Evolutionary conservation across 2,329 filamentous ascomycete genomes (phyloP).

Genomic region (Phoma sp.): DNA sequence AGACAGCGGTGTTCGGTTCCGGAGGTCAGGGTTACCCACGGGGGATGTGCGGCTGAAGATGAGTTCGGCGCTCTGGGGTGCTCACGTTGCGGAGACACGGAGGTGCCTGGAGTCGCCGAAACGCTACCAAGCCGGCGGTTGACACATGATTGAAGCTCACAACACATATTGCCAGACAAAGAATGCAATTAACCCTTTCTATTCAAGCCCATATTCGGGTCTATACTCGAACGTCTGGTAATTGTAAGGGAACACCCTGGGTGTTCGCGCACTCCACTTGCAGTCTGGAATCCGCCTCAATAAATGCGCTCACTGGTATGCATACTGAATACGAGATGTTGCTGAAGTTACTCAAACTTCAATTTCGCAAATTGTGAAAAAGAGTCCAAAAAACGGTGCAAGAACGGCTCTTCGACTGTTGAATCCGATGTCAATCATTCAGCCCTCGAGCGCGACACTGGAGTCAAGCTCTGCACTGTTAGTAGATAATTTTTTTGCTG

Average conservation of each 20-base stretch:
- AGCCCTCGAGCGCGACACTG: not conserved
- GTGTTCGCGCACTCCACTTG: not conserved
- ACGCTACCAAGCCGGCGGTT: slow-evolving; percentile 38
- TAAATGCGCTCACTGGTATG: not conserved
- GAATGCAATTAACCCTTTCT: slow-evolving; percentile 25
- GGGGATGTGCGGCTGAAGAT: slow-evolving; percentile 1
- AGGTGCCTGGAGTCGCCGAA: slow-evolving; percentile 39
- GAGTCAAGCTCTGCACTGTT: not conserved
- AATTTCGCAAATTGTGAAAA: not conserved
- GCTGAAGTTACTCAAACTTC: not conserved
- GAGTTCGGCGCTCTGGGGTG: slow-evolving; percentile 7
- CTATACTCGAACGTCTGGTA: slow-evolving; percentile 14
- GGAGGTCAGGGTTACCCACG: not conserved
- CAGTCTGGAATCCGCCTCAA: slow-evolving; percentile 10
- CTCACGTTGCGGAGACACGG: slow-evolving; percentile 38
- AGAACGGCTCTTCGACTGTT: no score
- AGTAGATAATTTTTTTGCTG: not conserved
- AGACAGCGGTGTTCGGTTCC: not conserved
- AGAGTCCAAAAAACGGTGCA: not conserved
- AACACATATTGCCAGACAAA: slow-evolving; percentile 31
- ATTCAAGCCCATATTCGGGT: slow-evolving; percentile 35
- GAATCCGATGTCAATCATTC: not conserved
- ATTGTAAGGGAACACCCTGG: slow-evolving; percentile 14
- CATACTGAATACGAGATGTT: not conserved
- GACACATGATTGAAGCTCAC: slow-evolving; percentile 27